Evolutionary conservation across 164 flowering plant genomes (phyloP).

Genomic region (Umbilicus rupestris): DNA sequence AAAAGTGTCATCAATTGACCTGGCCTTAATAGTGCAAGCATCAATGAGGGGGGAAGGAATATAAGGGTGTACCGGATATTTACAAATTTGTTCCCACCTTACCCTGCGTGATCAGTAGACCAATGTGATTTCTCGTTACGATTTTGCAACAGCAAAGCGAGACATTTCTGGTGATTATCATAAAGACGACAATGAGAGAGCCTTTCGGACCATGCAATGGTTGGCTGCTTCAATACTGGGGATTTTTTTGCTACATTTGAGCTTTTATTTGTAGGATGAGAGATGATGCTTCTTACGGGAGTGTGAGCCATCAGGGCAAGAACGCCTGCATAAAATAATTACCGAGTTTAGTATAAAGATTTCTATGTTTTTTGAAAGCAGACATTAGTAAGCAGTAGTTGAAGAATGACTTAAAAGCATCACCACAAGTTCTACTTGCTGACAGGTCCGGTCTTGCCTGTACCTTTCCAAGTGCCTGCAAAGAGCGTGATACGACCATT

Average conservation of each 20-base stretch:
- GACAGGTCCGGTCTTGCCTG: too few species aligned
- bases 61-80: neutral
- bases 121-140: neutral
- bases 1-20: too few species aligned
- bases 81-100: constrained; percentile 5
- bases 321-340: too few species aligned
- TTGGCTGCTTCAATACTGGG: neutral
- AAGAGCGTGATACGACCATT: too few species aligned
- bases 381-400: too few species aligned
- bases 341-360: too few species aligned
- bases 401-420: too few species aligned
- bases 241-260: neutral
- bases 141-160: constrained; percentile 9
- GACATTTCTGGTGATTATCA: neutral
- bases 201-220: too few species aligned
- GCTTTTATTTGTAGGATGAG: neutral
- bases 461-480: too few species aligned
- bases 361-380: too few species aligned
- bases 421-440: too few species aligned
- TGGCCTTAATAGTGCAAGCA: too few species aligned
- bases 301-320: neutral
- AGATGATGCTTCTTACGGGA: constrained; percentile 1
- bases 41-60: constrained; percentile 5
- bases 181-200: neutral
- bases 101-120: constrained; percentile 1